Evolutionary conservation across 345 rosid species (phyloP).

Genomic region (Acer negundo): DNA sequence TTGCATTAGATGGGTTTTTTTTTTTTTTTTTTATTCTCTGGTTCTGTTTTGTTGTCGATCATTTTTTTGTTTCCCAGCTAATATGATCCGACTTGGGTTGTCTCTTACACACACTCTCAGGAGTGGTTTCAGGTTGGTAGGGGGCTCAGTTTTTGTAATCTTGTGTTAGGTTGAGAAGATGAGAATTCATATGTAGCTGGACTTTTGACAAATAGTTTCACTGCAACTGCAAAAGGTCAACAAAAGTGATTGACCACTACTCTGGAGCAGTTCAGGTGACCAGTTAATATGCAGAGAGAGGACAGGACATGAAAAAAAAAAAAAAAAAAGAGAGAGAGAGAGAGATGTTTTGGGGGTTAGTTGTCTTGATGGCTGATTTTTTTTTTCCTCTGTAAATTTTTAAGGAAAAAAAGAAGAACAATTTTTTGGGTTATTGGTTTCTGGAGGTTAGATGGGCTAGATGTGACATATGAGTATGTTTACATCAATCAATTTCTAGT

Average conservation of each 20-base stretch:
- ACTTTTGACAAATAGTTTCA: not conserved
- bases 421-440: no score
- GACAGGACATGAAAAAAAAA: not conserved
- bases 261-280: not conserved
- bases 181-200: not conserved
- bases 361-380: no score
- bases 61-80: not conserved
- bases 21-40: not conserved
- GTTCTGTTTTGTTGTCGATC: no score
- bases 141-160: not conserved
- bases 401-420: no score
- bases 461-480: no score
- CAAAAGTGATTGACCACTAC: not conserved
- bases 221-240: not conserved
- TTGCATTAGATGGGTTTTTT: not conserved
- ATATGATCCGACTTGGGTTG: not conserved
- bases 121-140: not conserved
- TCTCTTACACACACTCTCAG: not conserved
- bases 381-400: no score
- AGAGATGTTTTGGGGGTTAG: not conserved
- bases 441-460: no score
- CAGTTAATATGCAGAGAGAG: not conserved
- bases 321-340: no score
- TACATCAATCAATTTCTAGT: no score
- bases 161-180: not conserved